These are phyloP conservation scores for Meredithiella fracta DNA, from an alignment of 2,329 filamentous ascomycete genomes.

Conservation along the genomic window DNA sequence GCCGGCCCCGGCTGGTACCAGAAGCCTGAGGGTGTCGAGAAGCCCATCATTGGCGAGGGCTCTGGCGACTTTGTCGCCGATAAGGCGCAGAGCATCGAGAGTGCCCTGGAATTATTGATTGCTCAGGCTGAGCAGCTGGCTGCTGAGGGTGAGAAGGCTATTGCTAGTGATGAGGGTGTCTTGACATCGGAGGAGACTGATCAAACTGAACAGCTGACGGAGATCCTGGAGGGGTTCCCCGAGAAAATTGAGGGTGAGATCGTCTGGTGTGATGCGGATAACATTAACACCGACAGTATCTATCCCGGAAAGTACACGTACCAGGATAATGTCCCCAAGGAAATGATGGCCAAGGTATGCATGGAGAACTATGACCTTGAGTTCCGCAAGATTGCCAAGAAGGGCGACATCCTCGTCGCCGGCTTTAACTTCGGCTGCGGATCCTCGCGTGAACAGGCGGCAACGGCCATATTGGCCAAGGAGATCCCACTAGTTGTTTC, in stretches of 20 bases:
- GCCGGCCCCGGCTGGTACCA: slow-evolving; percentile 65
- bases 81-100: slow-evolving; percentile 48
- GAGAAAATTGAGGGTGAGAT: slow-evolving; percentile 73
- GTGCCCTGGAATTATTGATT: slow-evolving; percentile 56
- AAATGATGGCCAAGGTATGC: slow-evolving; percentile 74
- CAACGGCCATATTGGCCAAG: slow-evolving; percentile 70
- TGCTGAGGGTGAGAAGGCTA: slow-evolving; percentile 32
- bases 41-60: slow-evolving; percentile 56
- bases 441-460: slow-evolving; percentile 67
- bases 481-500: slow-evolving; percentile 65
- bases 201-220: slow-evolving; percentile 33
- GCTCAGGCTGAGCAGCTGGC: slow-evolving; percentile 50
- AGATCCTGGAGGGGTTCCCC: slow-evolving; percentile 74
- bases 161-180: slow-evolving; percentile 22
- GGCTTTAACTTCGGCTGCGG: slow-evolving; percentile 87
- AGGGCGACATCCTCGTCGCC: slow-evolving; percentile 65
- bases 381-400: slow-evolving; percentile 47
- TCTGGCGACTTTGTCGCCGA: slow-evolving; percentile 48
- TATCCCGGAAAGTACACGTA: slow-evolving; percentile 86
- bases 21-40: slow-evolving; percentile 48
- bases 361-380: slow-evolving; percentile 84
- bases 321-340: slow-evolving; percentile 60
- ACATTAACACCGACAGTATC: slow-evolving; percentile 84
- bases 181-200: slow-evolving; percentile 15
- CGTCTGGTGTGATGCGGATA: slow-evolving; percentile 63